A percentile compares a stretch with the other conserved stretches of the same genome.
Evolutionary conservation across 441 rosid genomes (phyloP).

Genomic region (Gossypium trilobum): DNA sequence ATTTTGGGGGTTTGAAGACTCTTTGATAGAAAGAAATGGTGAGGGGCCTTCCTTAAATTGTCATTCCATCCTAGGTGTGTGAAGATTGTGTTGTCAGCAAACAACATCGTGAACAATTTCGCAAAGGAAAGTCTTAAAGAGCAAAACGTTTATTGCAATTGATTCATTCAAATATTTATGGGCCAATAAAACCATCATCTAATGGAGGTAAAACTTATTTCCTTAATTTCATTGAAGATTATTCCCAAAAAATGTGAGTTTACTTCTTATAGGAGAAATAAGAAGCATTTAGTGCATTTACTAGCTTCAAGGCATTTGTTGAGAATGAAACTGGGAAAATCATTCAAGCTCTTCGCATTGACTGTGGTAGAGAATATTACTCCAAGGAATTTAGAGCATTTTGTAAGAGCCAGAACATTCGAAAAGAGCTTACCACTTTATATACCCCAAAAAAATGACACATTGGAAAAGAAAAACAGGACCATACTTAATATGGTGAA

Average conservation of each 20-base stretch:
- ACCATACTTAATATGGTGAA: not conserved
- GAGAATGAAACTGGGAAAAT: not conserved
- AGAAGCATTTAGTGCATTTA: not conserved
- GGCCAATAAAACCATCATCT: not conserved
- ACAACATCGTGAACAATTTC: not conserved
- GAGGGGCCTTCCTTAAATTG: not conserved
- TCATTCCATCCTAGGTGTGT: not conserved
- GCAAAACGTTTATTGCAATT: not conserved
- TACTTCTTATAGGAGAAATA: not conserved
- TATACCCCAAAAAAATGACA: too few species aligned
- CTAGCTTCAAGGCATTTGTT: not conserved
- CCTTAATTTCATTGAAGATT: not conserved
- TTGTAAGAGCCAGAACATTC: too few species aligned
- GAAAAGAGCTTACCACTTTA: too few species aligned
- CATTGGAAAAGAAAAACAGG: too few species aligned
- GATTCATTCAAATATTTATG: not conserved
- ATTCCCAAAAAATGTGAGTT: not conserved
- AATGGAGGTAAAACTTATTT: not conserved
- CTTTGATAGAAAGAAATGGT: not conserved
- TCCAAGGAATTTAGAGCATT: too few species aligned
- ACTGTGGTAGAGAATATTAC: not conserved
- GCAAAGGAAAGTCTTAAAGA: not conserved
- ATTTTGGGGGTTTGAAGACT: not conserved
- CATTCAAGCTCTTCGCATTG: not conserved
- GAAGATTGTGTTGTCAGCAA: not conserved